Base-by-base conservation (phyloP, 1,284 basidiomycete genomes). In the Cerioporus squamosus region DNA sequence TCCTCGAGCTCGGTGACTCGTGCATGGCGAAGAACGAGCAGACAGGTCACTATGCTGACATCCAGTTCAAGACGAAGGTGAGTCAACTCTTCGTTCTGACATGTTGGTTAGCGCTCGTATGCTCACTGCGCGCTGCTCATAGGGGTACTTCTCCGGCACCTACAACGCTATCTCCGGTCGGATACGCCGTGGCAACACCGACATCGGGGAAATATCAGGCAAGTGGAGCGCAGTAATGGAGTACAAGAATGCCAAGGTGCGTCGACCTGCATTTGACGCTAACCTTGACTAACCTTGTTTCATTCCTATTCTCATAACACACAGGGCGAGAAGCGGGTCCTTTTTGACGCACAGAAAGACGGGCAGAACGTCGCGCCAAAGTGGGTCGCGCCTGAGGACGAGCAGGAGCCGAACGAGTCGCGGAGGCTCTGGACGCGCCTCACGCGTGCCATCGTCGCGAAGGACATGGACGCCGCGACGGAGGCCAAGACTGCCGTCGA, bases 41-140 rank as follows among this genome's bases (percentile, higher is more conserved):
- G 66, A 88, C 87, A 49, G 87, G 88, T 29, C 76, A 95, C 61
- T 78, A 74, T 45, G 93, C 91, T 63, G 95, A 98, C 70, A 79
- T 99, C 42, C 95, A 98, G 67, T 99, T 99, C 81, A 99, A 98
- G 81, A 97, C 95, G 23, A 98, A 98, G 85, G 92, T 88, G 53
- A 24, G 68, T 61, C 43, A 3, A 15, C 20, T 8, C 9, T 24
- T 29, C 18, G 6, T 22, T 40, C 12, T 26, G n/a, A 33, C n/a
- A n/a, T n/a, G 20, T 8, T 5, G 2, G 5, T 45, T 18, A n/a
- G 31, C 31, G 31, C 31, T 9, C 14, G 5, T 33, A 10, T 36
- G 26, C 33, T 36, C 33, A 36, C 33, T 3, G 1, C 33, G 20
- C 52, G 29, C 12, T n/a, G 22, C 45, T 5, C 44, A 55, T 14